Evolutionary conservation across 2,329 filamentous ascomycete genomes (phyloP).

Genomic region (Talaromyces sp.): DNA sequence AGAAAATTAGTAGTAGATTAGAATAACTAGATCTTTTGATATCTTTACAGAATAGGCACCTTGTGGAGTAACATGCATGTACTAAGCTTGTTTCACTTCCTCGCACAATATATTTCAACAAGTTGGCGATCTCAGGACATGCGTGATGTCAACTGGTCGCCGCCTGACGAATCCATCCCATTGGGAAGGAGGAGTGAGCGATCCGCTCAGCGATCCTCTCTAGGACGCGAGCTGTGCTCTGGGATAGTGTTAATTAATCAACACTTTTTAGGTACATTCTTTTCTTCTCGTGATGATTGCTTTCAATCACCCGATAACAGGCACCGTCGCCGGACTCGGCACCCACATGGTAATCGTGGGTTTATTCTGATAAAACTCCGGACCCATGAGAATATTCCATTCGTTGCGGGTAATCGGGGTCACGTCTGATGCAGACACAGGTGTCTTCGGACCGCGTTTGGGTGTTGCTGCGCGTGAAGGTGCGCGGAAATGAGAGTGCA

Average conservation of each 20-base stretch:
- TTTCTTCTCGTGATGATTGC: neutral
- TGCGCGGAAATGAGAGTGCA: conserved; percentile 8
- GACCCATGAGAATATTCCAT: conserved; percentile 35
- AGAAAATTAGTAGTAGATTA: too few species aligned
- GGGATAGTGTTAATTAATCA: neutral
- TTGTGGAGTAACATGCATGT: too few species aligned
- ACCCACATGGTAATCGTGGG: conserved; percentile 33
- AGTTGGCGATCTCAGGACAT: neutral
- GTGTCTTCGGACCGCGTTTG: conserved; percentile 33
- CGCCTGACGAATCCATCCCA: neutral
- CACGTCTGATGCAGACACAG: conserved; percentile 37
- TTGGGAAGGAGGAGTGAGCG: neutral
- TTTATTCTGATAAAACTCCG: conserved; percentile 24
- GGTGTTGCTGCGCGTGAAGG: conserved; percentile 11
- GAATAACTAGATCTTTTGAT: too few species aligned
- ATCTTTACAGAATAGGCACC: too few species aligned
- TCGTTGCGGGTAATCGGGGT: conserved; percentile 39
- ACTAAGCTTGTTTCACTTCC: too few species aligned
- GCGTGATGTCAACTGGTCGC: neutral
- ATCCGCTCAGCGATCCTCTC: neutral
- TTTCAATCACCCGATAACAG: conserved; percentile 14
- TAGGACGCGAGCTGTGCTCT: neutral
- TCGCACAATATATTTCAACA: too few species aligned
- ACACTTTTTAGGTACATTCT: neutral
- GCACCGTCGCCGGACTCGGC: conserved; percentile 26